Evolutionary conservation across 345 rosid genomes (phyloP).

Genomic region (Tarenaya hassleriana): DNA sequence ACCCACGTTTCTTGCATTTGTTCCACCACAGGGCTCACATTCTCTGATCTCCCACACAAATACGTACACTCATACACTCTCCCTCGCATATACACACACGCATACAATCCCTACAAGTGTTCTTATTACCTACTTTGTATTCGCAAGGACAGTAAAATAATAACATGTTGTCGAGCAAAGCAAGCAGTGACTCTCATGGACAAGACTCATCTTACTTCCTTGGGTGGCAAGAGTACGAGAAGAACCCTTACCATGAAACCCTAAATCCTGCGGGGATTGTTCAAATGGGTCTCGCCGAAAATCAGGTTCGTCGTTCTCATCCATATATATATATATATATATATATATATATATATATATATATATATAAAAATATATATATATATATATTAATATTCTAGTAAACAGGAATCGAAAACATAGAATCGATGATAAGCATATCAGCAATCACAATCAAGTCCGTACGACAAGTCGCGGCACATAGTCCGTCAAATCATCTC

Average conservation of each 20-base stretch:
- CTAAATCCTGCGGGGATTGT: slow-evolving; percentile 67
- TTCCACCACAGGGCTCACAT: slow-evolving; percentile 30
- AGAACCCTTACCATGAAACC: slow-evolving; percentile 51
- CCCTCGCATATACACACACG: neutral
- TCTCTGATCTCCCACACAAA: slow-evolving; percentile 5
- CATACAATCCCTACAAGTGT: slow-evolving; percentile 6
- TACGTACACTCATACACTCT: neutral
- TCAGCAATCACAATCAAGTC: too few relatives aligned
- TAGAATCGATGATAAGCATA: too few relatives aligned
- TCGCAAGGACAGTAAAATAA: neutral
- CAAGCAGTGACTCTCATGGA: slow-evolving; percentile 54
- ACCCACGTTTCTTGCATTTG: slow-evolving; percentile 13
- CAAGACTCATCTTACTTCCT: slow-evolving; percentile 80
- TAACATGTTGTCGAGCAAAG: slow-evolving; percentile 61
- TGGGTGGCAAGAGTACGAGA: slow-evolving; percentile 73
- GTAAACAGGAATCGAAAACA: too few relatives aligned
- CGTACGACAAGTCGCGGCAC: too few relatives aligned
- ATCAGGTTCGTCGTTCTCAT: slow-evolving; percentile 44
- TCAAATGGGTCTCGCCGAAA: slow-evolving; percentile 96
- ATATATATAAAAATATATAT: too few relatives aligned
- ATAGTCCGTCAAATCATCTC: too few relatives aligned
- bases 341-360: too few relatives aligned
- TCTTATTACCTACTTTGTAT: neutral
- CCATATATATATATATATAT: neutral
- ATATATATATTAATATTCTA: too few relatives aligned